A percentile compares a stretch with the other conserved stretches of the same genome.
These are phyloP conservation scores for Lipomyces sp. DNA, from an alignment of 805 yeast species.

Conservation along the genomic window DNA sequence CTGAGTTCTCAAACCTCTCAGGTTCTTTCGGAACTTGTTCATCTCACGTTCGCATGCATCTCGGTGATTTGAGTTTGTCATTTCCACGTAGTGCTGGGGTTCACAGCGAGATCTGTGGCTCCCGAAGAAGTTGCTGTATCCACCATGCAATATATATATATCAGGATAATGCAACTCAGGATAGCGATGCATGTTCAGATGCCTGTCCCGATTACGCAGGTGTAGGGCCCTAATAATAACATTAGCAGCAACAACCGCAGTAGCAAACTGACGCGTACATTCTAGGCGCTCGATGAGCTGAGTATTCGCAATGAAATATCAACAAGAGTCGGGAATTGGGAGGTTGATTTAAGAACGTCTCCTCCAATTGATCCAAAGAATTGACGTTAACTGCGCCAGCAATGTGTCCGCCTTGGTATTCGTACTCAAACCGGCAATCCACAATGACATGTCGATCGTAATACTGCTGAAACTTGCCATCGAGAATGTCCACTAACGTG, in stretches of 20 bases:
- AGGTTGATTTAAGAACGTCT: conserved; percentile 51
- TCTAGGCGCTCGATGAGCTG: conserved; percentile 90
- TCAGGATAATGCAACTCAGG: conserved; percentile 88
- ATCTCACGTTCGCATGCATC: conserved; percentile 59
- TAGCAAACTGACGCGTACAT: conserved; percentile 49
- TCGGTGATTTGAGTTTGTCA: conserved; percentile 65
- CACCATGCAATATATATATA: conserved; percentile 85
- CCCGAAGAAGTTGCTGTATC: conserved; percentile 79
- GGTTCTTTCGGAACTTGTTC: conserved; percentile 56
- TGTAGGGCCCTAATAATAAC: conserved; percentile 61
- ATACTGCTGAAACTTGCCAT: conserved; percentile 56
- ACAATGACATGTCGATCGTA: conserved; percentile 66
- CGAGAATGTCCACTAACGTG: conserved; percentile 62
- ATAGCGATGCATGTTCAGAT: conserved; percentile 70
- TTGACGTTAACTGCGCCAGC: conserved; percentile 78
- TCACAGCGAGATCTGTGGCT: conserved; percentile 61
- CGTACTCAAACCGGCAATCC: conserved; percentile 93
- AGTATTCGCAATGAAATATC: conserved; percentile 93
- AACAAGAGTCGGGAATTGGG: conserved; percentile 54
- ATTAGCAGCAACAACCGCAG: not conserved
- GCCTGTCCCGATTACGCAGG: conserved; percentile 81
- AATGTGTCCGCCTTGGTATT: conserved; percentile 91
- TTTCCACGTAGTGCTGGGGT: conserved; percentile 82
- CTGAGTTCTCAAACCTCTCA: conserved; percentile 36
- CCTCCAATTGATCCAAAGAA: conserved; percentile 70